Base-by-base conservation (phyloP, 805 yeast genomes). In the Metschnikowia gelsemii region DNA sequence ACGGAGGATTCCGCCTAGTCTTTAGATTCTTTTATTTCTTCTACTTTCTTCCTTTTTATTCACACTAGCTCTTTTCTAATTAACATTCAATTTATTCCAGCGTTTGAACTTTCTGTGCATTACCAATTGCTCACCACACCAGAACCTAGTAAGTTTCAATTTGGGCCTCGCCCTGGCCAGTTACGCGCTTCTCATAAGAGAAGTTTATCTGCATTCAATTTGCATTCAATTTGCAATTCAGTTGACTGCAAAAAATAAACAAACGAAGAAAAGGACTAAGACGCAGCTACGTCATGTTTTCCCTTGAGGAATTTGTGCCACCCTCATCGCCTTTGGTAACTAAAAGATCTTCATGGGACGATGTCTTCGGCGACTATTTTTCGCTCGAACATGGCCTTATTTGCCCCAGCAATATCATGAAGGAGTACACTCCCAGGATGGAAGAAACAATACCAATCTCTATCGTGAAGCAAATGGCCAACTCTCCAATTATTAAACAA, bases 401-500 rank as follows among this genome's bases (percentile, higher is more conserved):
- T 28, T 33, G 39, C 19, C 38, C 42, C 27, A 12, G n/a, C 16
- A 28, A 25, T 12, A 16, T 35, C 9, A 16, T 30, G n/a, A 29
- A 31, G 8, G 44, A 40, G 16, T 18, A 26, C 16, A 19, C 23
- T 5, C 31, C 43, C 9, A 22, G 40, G 17, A 25, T 36, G 13
- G 44, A 40, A 8, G 32, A 21, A 6, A 34, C 13, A 18, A 5
- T 25, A 13, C 35, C 39, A 7, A 26, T 35, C n/a, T 34, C 43
- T 8, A 29, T 40, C 18, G 13, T 20, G 16, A 35, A 24, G n/a
- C 44, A 30, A 18, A 13, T 31, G 2, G 28, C 20, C 3, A 25
- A 35, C n/a, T 29, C 40, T 8, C 44, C 40, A 12, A 13, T 40
- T 11, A 40, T 40, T 8, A 40, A 30, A 26, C 44, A 40, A 21